Conservation (phyloP, 1,139 yeast species). For the Maudiozyma humilis region DNA sequence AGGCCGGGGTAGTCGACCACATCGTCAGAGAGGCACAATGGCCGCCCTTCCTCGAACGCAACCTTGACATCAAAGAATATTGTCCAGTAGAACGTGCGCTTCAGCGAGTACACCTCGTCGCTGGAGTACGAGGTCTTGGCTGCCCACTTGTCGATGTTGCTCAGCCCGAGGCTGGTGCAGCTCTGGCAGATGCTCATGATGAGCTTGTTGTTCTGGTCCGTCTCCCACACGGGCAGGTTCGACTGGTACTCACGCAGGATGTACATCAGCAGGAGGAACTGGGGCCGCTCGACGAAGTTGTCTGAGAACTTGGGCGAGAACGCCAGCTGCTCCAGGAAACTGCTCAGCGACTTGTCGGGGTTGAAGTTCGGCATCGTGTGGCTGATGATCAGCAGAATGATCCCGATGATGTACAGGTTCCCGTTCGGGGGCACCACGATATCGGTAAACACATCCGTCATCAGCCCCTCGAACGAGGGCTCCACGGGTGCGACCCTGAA, state of each 20-base stretch:
- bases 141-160: background rate
- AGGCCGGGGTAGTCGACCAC: background rate
- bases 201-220: background rate
- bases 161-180: background rate
- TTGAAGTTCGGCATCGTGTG: background rate
- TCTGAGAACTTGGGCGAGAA: constrained; percentile 2
- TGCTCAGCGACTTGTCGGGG: background rate
- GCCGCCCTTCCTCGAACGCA: background rate
- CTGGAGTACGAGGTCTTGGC: background rate
- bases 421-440: constrained; percentile 1
- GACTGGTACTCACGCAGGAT: background rate
- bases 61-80: constrained; percentile 1
- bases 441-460: background rate
- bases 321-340: constrained; percentile 2
- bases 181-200: background rate
- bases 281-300: constrained; percentile 1
- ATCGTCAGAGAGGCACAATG: background rate
- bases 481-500: background rate
- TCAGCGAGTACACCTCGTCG: background rate
- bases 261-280: background rate
- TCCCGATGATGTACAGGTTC: constrained; percentile 1
- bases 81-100: constrained; percentile 1
- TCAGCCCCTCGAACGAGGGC: background rate
- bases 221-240: constrained; percentile 1
- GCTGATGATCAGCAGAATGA: background rate